Conservation (phyloP, 768 basidiomycete species). For the Polyporus arcularius region DNA sequence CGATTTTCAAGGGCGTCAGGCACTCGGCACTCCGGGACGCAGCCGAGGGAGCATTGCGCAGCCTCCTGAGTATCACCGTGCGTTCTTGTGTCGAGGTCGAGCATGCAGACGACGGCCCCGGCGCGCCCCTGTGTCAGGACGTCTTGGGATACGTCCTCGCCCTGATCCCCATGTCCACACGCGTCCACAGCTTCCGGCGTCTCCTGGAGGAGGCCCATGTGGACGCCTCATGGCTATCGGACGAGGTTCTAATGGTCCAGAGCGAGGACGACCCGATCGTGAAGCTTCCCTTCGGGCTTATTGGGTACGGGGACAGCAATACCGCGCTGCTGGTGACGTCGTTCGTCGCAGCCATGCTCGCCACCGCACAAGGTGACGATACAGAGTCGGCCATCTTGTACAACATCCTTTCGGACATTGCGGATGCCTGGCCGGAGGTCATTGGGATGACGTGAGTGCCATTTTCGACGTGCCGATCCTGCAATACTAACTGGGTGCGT, state of each 20-base stretch:
- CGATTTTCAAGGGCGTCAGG: constrained; percentile 87
- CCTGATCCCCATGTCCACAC: constrained; percentile 68
- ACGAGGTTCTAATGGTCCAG: constrained; percentile 44
- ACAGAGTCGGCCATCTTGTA: constrained; percentile 82
- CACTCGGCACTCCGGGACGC: constrained; percentile 62
- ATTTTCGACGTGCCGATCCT: not conserved
- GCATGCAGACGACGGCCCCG: constrained; percentile 38
- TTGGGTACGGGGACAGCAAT: constrained; percentile 62
- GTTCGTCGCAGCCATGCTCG: constrained; percentile 74
- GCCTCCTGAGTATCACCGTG: constrained; percentile 62
- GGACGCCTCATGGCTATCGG: constrained; percentile 46
- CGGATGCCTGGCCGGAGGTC: constrained; percentile 67
- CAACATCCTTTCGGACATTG: constrained; percentile 71
- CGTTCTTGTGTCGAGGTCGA: constrained; percentile 27
- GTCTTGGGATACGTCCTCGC: constrained; percentile 80
- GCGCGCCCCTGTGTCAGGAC: constrained; percentile 53
- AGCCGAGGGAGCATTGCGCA: constrained; percentile 62
- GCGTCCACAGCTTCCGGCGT: constrained; percentile 51
- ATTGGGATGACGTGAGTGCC: constrained; percentile 68
- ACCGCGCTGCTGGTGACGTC: constrained; percentile 74
- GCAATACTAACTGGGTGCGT: too few species aligned
- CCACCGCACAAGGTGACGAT: constrained; percentile 76
- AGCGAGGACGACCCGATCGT: constrained; percentile 45
- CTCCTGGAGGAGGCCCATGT: constrained; percentile 67
- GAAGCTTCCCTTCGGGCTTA: constrained; percentile 52